Base-by-base conservation (phyloP, 768 basidiomycete genomes). In the Sistotremastrum niveocremeum region DNA sequence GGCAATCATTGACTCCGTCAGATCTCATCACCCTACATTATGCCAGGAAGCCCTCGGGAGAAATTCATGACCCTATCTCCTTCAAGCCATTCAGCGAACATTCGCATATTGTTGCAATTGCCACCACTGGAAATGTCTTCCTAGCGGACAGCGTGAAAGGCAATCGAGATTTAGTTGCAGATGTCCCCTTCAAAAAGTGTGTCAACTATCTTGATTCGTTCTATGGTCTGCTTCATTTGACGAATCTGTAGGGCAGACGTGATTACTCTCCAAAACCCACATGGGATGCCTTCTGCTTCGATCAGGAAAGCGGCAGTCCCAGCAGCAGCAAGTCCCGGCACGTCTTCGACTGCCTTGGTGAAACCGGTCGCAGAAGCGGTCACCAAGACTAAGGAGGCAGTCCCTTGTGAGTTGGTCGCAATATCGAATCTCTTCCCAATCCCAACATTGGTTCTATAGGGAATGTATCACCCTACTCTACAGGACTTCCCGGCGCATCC, bases 61-160 rank as follows among this genome's bases (percentile, higher is more conserved):
- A 90, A 61, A 76, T 87, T 8, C 83, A 95, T 60, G 95, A 99
- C 60, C 95, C 95, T 1, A 90, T 99, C 39, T 89, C 90, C 3
- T 99, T 94, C 76, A 98, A 97, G 61, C 84, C 87, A 2, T 95
- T 99, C 72, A 91, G 74, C 58, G 84, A 94, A 51, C 94, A 98
- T 60, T 93, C 94, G 1, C 86, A 97, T 58, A 86, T 99, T 46
- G 86, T 90, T 35, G 85, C 87, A 37, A 79, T 95, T 53, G 80
- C 81, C 5, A 82, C 79, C 0, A 90, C 89, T 1, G 91, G 90
- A 10, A 95, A 95, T 58, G 90, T 98, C 9, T 98, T 85, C 62
- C 71, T 93, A 11, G 82, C 84, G 6, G 95, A 97, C 41, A 94
- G 91, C 54, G 69, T 90, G 48, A 88, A 81, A 57, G 84, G 81